Evolutionary conservation across 257 asterid species (phyloP).

Genomic region (Nicotiana tomentosiformis): DNA sequence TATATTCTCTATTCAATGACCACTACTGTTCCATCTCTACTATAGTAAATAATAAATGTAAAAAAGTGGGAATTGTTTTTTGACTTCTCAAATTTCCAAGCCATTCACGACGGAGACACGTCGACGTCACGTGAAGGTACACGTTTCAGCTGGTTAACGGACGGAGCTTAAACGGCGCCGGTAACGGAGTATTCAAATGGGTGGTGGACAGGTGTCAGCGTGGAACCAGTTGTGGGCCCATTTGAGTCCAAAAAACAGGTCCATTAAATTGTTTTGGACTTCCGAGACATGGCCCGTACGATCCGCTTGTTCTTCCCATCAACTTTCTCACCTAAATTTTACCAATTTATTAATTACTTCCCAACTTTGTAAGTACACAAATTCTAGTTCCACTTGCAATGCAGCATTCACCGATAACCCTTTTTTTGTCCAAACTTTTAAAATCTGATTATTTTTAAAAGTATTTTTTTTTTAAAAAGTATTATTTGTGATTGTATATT

Average conservation of each 20-base stretch:
- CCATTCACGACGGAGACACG: constrained; percentile 22
- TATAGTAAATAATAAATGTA: neutral
- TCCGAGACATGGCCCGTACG: constrained; percentile 31
- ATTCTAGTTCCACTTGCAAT: too few species aligned
- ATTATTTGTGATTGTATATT: too few species aligned
- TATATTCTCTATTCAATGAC: neutral
- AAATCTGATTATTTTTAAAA: too few species aligned
- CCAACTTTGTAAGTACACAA: neutral
- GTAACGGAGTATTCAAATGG: constrained; percentile 9
- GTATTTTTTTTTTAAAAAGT: too few species aligned
- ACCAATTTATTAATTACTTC: neutral
- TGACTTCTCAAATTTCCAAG: neutral
- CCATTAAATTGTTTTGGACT: constrained; percentile 27
- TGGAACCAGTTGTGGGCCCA: neutral
- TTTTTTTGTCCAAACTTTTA: too few species aligned
- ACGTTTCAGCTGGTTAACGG: constrained; percentile 26
- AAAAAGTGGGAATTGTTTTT: neutral
- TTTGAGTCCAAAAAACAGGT: constrained; percentile 13
- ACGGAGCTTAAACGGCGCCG: constrained; percentile 10
- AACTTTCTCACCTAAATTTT: neutral
- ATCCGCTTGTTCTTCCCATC: constrained; percentile 29
- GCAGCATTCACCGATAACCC: too few species aligned
- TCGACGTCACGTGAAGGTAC: constrained; percentile 25
- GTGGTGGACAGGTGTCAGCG: constrained; percentile 12
- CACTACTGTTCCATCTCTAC: neutral